A percentile compares a stretch with the other conserved stretches of the same genome.
Evolutionary conservation across 148 eudicot species (phyloP).

Genomic region (Suaeda aralocaspica): DNA sequence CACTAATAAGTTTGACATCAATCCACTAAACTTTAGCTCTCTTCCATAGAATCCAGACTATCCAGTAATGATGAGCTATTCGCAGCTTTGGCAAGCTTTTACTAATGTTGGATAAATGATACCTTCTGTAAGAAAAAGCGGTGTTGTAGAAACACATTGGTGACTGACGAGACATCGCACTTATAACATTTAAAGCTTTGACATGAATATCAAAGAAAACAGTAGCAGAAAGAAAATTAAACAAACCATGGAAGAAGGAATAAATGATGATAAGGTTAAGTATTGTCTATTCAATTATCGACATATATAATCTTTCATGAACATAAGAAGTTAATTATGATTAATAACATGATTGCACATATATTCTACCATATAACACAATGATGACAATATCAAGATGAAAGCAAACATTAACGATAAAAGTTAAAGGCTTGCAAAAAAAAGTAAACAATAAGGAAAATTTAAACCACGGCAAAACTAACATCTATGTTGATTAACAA

Average conservation of each 20-base stretch:
- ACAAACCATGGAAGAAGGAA: background rate
- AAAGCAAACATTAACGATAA: background rate
- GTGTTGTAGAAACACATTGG: background rate
- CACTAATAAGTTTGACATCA: too few species aligned
- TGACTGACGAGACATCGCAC: constrained; percentile 13
- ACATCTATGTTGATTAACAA: constrained; percentile 17
- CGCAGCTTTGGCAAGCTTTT: too few species aligned
- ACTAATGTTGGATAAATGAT: background rate
- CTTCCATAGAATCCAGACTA: too few species aligned
- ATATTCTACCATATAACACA: too few species aligned
- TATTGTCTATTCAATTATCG: background rate
- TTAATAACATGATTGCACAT: too few species aligned
- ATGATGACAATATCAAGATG: constrained; percentile 1
- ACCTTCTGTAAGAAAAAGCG: background rate
- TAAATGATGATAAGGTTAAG: background rate
- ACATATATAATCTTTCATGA: too few species aligned
- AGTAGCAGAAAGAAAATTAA: background rate
- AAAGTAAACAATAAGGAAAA: too few species aligned
- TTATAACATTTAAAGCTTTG: constrained; percentile 3
- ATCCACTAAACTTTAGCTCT: too few species aligned
- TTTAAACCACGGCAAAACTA: too few species aligned
- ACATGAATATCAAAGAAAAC: constrained; percentile 2
- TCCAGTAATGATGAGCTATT: too few species aligned
- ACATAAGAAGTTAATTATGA: background rate
- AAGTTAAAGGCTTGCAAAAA: background rate